phyloP scores from a whole-genome alignment of 371 early-diverging fungal species.

The Apophysomyces trapeziformis region DNA sequence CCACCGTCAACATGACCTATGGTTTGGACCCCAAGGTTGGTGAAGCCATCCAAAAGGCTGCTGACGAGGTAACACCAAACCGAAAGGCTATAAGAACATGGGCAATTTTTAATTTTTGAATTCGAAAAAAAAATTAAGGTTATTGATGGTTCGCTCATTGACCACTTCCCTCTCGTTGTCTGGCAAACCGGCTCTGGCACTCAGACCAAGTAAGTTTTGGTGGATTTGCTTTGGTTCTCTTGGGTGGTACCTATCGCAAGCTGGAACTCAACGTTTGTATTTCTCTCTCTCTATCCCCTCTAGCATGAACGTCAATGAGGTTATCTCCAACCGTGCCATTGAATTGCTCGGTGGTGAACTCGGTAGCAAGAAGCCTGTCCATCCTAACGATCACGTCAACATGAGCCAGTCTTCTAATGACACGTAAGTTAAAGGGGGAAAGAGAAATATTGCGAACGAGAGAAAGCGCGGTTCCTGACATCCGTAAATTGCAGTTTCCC shows the following conservation, averaged over 20 bases:
- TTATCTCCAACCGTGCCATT: conserved; percentile 89
- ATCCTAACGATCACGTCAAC: conserved; percentile 93
- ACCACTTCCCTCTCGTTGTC: conserved; percentile 88
- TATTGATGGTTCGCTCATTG: conserved; percentile 77
- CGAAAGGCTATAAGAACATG: too few species aligned
- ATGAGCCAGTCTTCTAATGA: conserved; percentile 91
- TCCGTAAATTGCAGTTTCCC: conserved; percentile 62
- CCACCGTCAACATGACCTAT: conserved; percentile 80
- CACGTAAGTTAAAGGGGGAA: conserved; percentile 47
- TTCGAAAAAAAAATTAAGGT: conserved; percentile 45
- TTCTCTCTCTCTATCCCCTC: neutral
- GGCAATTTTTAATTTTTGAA: neutral
- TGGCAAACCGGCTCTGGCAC: conserved; percentile 93
- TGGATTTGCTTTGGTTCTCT: conserved; percentile 19
- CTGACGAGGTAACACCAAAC: conserved; percentile 59
- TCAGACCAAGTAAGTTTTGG: conserved; percentile 82
- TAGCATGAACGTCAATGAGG: conserved; percentile 86
- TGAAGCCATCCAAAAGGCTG: conserved; percentile 79
- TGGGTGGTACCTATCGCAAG: too few species aligned
- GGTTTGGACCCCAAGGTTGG: conserved; percentile 70
- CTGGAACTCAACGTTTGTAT: neutral
- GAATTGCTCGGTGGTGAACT: conserved; percentile 83
- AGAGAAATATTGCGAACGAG: too few species aligned
- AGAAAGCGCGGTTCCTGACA: neutral
- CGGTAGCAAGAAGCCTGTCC: conserved; percentile 84